Conservation (phyloP, 345 rosid species). For the Chamaenerion angustifolium region DNA sequence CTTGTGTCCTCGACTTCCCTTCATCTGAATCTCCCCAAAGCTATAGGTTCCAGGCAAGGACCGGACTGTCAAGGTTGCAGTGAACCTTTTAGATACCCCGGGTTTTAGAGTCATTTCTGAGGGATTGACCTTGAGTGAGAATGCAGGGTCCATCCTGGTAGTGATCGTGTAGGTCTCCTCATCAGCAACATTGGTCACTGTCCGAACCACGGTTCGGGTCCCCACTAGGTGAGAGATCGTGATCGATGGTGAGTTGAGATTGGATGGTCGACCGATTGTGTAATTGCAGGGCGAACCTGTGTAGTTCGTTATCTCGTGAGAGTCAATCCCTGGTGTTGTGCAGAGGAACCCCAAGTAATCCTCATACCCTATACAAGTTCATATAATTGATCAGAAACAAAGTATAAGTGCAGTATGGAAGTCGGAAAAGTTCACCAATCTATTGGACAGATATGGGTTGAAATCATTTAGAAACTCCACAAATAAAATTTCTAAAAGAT, state of each 20-base stretch:
- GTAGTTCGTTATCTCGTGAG: constrained; percentile 65
- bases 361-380: constrained; percentile 45
- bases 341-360: constrained; percentile 95
- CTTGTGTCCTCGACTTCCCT: constrained; percentile 93
- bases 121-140: constrained; percentile 72
- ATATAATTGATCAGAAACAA: neutral
- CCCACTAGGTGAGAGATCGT: constrained; percentile 66
- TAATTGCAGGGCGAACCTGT: constrained; percentile 63
- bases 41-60: constrained; percentile 57
- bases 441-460: too few species aligned
- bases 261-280: constrained; percentile 67
- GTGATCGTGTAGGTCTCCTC: constrained; percentile 82
- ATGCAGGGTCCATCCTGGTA: constrained; percentile 72
- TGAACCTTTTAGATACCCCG: constrained; percentile 53
- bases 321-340: constrained; percentile 77
- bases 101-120: constrained; percentile 74
- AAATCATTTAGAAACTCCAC: too few species aligned
- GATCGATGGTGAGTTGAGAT: constrained; percentile 86
- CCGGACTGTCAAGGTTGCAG: constrained; percentile 57
- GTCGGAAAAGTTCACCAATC: too few species aligned
- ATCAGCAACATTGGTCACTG: constrained; percentile 67
- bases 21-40: constrained; percentile 72
- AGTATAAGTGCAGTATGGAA: too few species aligned
- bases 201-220: constrained; percentile 55
- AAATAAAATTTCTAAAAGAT: too few species aligned